Evolutionary conservation across 805 yeast species (phyloP).

Genomic region (Priceomyces fermenticarens): DNA sequence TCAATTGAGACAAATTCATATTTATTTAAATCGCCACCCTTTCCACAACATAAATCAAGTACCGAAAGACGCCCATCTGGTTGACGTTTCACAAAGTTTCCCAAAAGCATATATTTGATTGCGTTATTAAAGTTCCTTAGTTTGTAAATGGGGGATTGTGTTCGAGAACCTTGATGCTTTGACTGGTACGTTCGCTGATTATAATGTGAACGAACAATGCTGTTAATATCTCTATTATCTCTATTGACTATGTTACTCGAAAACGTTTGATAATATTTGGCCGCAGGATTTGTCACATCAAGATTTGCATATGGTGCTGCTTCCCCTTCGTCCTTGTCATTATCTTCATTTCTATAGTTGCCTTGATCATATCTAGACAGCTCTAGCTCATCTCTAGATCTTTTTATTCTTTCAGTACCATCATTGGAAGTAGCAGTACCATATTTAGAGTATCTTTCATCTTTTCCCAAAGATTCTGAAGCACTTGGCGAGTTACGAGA

Average conservation of each 20-base stretch:
- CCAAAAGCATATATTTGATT: conserved; percentile 80
- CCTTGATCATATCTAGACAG: neutral
- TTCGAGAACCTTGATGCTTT: conserved; percentile 56
- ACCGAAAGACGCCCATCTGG: conserved; percentile 39
- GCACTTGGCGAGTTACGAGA: conserved; percentile 3
- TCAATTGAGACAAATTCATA: conserved; percentile 73
- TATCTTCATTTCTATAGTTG: neutral
- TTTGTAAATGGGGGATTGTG: conserved; percentile 79
- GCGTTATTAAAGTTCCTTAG: conserved; percentile 88
- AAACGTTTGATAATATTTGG: conserved; percentile 31
- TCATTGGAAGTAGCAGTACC: conserved; percentile 1
- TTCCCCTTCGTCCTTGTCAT: conserved; percentile 5
- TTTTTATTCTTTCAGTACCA: conserved; percentile 5
- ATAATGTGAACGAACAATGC: conserved; percentile 77
- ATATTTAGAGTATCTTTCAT: conserved; percentile 12
- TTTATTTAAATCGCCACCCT: conserved; percentile 94
- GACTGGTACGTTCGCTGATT: conserved; percentile 77
- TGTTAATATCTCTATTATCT: conserved; percentile 48
- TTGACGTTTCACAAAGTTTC: conserved; percentile 52
- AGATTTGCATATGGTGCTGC: conserved; percentile 19
- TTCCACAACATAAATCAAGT: conserved; percentile 92
- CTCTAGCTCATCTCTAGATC: conserved; percentile 2
- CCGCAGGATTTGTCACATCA: conserved; percentile 21
- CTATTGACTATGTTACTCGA: conserved; percentile 34
- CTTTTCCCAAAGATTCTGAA: conserved; percentile 6